A percentile compares a stretch with the other conserved stretches of the same genome.
Evolutionary conservation across 306 rosid genomes (phyloP).

Genomic region (Begonia masoniana): DNA sequence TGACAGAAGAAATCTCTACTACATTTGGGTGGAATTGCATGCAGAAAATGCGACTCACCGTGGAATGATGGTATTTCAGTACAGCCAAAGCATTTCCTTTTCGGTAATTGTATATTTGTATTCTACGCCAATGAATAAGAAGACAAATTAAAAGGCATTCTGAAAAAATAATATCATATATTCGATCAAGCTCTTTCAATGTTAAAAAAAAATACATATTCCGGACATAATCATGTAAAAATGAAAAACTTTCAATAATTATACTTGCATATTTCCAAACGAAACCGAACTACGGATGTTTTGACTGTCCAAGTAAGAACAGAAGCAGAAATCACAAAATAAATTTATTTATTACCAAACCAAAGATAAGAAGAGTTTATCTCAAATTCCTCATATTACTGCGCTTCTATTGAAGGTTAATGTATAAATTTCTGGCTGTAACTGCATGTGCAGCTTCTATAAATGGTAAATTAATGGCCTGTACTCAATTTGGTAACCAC

Average conservation of each 20-base stretch:
- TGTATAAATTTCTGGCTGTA: no score
- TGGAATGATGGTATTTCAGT: conserved; percentile 79
- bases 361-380: no score
- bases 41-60: conserved; percentile 32
- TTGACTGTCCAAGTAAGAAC: not conserved
- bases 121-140: conserved; percentile 33
- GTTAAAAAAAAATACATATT: not conserved
- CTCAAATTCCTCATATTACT: no score
- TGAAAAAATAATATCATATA: not conserved
- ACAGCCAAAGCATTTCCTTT: conserved; percentile 79
- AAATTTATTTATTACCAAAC: no score
- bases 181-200: not conserved
- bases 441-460: no score
- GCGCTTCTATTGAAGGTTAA: no score
- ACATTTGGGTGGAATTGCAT: conserved; percentile 1
- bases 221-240: not conserved
- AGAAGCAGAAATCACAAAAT: no score
- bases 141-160: conserved; percentile 3
- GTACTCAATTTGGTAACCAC: no score
- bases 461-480: no score
- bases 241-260: not conserved
- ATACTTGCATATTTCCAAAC: not conserved
- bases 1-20: not conserved
- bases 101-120: conserved; percentile 64
- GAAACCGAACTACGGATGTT: not conserved